Conservation (phyloP, 2,329 filamentous ascomycete species). For the Aspergillus pseudonomiae region DNA sequence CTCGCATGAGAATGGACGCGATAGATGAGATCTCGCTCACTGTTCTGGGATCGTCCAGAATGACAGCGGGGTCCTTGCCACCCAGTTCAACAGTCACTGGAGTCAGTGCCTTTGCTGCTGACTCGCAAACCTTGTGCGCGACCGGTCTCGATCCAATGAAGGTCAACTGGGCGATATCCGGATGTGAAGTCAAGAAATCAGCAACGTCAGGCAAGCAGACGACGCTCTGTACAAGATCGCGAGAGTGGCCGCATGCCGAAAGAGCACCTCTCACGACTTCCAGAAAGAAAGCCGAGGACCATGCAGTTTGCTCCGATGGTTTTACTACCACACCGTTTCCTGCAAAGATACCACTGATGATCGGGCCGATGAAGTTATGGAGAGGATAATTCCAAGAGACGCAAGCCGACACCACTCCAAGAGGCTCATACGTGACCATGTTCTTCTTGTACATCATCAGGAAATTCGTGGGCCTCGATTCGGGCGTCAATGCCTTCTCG, state of each 20-base stretch:
- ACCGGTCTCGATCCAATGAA: conserved; percentile 92
- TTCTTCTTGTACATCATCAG: conserved; percentile 97
- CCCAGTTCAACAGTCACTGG: conserved; percentile 90
- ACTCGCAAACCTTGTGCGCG: conserved; percentile 83
- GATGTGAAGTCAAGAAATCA: conserved; percentile 79
- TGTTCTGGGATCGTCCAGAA: conserved; percentile 75
- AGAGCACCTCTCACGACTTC: conserved; percentile 78
- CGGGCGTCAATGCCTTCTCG: conserved; percentile 74
- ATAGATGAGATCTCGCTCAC: conserved; percentile 67
- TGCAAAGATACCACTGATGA: conserved; percentile 87
- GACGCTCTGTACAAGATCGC: conserved; percentile 79
- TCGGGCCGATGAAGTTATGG: conserved; percentile 89
- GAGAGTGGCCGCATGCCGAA: conserved; percentile 77
- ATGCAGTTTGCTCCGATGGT: conserved; percentile 92
- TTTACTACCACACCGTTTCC: conserved; percentile 94
- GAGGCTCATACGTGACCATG: conserved; percentile 83
- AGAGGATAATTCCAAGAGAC: conserved; percentile 98
- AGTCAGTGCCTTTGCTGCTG: conserved; percentile 81
- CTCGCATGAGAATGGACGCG: conserved; percentile 81
- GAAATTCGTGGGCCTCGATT: conserved; percentile 79
- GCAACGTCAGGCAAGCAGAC: conserved; percentile 88
- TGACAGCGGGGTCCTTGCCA: conserved; percentile 88
- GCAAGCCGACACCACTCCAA: conserved; percentile 88
- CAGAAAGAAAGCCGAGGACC: conserved; percentile 83
- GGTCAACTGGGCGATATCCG: conserved; percentile 82